Conservation (phyloP, 2,329 filamentous ascomycete genomes). For the Stachybotrys chartarum region DNA sequence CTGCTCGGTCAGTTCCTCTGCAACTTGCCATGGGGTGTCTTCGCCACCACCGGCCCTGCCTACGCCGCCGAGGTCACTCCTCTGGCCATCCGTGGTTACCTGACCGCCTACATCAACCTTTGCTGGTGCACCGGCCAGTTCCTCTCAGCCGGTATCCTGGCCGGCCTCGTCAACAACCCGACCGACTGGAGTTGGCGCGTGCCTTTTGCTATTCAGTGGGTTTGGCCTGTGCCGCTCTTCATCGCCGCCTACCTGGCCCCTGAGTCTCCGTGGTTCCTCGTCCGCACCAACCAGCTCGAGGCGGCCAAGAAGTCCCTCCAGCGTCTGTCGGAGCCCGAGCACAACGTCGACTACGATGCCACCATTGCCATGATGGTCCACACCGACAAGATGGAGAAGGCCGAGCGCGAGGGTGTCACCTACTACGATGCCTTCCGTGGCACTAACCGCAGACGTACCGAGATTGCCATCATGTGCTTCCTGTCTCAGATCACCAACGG, state of each 20-base stretch:
- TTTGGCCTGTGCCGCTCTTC: constrained; percentile 26
- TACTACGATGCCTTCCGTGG: constrained; percentile 42
- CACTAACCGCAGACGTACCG: constrained; percentile 36
- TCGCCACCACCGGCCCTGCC: constrained; percentile 33
- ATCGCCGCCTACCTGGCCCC: constrained; percentile 24
- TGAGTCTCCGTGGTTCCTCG: constrained; percentile 30
- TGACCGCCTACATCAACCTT: constrained; percentile 37
- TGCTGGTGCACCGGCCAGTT: constrained; percentile 37
- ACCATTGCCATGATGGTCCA: constrained; percentile 34
- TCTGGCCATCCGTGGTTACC: constrained; percentile 31
- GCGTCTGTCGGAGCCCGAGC: constrained; percentile 21
- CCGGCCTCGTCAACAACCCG: constrained; percentile 25
- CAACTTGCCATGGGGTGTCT: constrained; percentile 37
- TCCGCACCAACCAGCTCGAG: constrained; percentile 23
- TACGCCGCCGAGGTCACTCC: constrained; percentile 38
- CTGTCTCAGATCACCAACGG: constrained; percentile 34
- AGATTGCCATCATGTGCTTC: constrained; percentile 35
- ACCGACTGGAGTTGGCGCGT: constrained; percentile 30
- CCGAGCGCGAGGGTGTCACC: constrained; percentile 26
- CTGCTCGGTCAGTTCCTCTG: constrained; percentile 40
- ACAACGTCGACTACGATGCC: constrained; percentile 26
- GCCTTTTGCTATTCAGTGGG: constrained; percentile 33
- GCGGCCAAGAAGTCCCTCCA: constrained; percentile 21
- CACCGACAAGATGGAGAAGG: constrained; percentile 38
- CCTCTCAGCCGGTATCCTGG: constrained; percentile 31